These are phyloP conservation scores for Macadamia tetraphylla DNA, from an alignment of 164 flowering plant species.

Conservation along the genomic window DNA sequence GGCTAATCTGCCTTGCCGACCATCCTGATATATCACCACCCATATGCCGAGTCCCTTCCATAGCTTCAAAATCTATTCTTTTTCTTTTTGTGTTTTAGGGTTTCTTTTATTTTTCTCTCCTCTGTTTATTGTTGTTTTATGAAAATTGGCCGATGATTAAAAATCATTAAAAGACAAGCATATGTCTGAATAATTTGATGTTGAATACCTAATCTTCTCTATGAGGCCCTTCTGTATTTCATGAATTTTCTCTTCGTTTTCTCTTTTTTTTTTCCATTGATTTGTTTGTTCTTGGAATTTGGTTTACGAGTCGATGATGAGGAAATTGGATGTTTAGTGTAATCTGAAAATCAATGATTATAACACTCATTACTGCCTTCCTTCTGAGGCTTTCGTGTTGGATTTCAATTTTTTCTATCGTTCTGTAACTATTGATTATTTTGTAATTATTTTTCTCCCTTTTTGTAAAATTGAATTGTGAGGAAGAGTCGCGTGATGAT, in stretches of 20 bases:
- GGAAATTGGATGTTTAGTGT: not conserved
- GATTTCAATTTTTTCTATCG: not conserved
- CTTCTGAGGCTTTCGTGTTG: conserved; percentile 17
- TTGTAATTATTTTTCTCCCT: not conserved
- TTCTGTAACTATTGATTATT: not conserved
- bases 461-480: not conserved
- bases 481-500: conserved; percentile 26
- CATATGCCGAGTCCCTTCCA: conserved; percentile 38
- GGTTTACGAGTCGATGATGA: conserved; percentile 15
- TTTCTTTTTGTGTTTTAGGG: not conserved
- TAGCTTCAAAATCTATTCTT: not conserved
- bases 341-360: conserved; percentile 19
- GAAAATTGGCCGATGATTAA: conserved; percentile 34
- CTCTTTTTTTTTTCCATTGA: not conserved
- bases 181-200: conserved; percentile 36
- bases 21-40: conserved; percentile 32
- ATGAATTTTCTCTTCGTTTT: not conserved
- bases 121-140: not conserved
- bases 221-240: conserved; percentile 23
- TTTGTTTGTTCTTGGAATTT: not conserved
- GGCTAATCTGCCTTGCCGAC: conserved; percentile 22
- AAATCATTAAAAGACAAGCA: conserved; percentile 34
- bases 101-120: not conserved
- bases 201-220: conserved; percentile 46
- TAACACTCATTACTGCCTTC: conserved; percentile 28